Evolutionary conservation across 2,329 filamentous ascomycete species (phyloP), one percentile per base, ranked within the genome.

Genomic region (Ascochyta pisi): DNA sequence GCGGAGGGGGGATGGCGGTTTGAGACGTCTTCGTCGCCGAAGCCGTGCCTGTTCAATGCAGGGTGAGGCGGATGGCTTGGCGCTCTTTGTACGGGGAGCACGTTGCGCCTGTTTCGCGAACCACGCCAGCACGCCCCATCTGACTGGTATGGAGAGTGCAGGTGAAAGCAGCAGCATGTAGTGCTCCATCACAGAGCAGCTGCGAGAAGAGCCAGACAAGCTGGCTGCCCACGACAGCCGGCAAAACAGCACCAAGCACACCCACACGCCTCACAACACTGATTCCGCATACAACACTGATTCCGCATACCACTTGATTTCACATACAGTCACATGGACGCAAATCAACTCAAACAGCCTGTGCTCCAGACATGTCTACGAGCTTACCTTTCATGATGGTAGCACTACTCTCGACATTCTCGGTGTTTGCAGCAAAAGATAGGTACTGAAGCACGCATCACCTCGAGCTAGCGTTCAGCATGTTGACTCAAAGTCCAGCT

Each of bases 1-100:
- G 64, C 61, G 67, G 60, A 63, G 66, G 60, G 60, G 26, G 65
- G 70, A 63, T 69, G 69, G 56, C 53, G 58, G 60, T 60, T 63
- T 63, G 63, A 64, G 65, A 57, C 66, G 63, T 54, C 29, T 31
- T 13, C 29, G 29, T 12, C 4, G 12, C 10, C 24, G 4, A 6
- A 53, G 60, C 41, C 23, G 53, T 50, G 47, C 41, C 53, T 54
- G 58, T 56, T 60, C 58, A 57, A 48, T 50, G 45, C 52, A 58
- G 44, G 46, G 29, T 31, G 54, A 60, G 52, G 57, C 59, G 62
- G 52, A 37, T 41, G 53, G 35, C 65, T 68, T 68, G 63, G 65
- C 65, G 37, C 42, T 34, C 42, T 47, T 47, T 57, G 53, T 49
- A 38, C 35, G 19, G 37, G 37, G 42, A 26, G 53, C 42, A 45